A percentile compares a stretch with the other conserved stretches of the same genome.
These are phyloP conservation scores for Penicillium bovifimosum DNA, from an alignment of 495 filamentous ascomycete species.

Conservation along the genomic window DNA sequence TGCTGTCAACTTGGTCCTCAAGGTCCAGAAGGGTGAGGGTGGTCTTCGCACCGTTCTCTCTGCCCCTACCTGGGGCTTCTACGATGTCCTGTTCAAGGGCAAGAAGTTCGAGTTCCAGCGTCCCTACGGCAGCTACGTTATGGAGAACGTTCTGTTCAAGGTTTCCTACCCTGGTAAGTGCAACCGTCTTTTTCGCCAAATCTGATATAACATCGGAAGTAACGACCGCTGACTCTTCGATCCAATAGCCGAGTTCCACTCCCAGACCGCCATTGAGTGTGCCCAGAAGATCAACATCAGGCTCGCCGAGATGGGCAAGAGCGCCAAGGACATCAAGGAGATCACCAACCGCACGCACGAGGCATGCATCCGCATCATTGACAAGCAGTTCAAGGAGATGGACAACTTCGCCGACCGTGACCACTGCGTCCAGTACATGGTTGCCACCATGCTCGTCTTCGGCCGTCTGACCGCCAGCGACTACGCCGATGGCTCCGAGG, in stretches of 20 bases:
- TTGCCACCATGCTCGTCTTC: constrained; percentile 88
- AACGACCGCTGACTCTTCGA: constrained; percentile 1
- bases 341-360: constrained; percentile 95
- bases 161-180: constrained; percentile 86
- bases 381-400: constrained; percentile 99
- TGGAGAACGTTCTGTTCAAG: constrained; percentile 99
- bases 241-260: constrained; percentile 86
- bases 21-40: constrained; percentile 86
- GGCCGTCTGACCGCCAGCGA: constrained; percentile 86
- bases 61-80: constrained; percentile 95
- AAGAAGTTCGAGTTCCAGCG: constrained; percentile 95
- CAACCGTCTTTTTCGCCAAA: neutral
- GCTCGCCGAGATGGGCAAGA: constrained; percentile 80
- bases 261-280: constrained; percentile 94
- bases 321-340: constrained; percentile 86
- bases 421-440: constrained; percentile 99
- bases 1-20: constrained; percentile 88
- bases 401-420: constrained; percentile 99
- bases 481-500: constrained; percentile 86
- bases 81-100: constrained; percentile 94
- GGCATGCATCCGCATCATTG: constrained; percentile 96
- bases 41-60: constrained; percentile 90
- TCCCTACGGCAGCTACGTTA: constrained; percentile 94
- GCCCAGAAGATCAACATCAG: constrained; percentile 80
- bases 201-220: neutral